Conservation (phyloP, 345 rosid species). For the Cardamine occulta region DNA sequence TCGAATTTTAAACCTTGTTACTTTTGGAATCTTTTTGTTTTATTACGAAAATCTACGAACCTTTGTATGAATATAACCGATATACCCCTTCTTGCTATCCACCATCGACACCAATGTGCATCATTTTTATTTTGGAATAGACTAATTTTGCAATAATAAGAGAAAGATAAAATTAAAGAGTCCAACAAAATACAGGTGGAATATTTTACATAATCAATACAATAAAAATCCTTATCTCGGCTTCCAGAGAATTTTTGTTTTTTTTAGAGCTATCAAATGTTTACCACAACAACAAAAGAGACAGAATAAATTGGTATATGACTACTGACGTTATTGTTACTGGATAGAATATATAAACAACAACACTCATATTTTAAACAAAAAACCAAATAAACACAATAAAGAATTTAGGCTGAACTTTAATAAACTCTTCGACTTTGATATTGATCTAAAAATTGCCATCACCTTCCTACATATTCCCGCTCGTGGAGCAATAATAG, state of each 20-base stretch:
- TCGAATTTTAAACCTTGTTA: too few species aligned
- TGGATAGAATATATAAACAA: slow-evolving; percentile 11
- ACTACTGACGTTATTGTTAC: not conserved
- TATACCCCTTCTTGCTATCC: too few species aligned
- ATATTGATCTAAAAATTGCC: not conserved
- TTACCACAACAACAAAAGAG: slow-evolving; percentile 1
- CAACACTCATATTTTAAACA: not conserved
- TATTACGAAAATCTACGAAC: too few species aligned
- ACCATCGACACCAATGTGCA: too few species aligned
- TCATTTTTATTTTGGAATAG: not conserved
- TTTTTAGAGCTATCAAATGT: not conserved
- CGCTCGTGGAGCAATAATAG: slow-evolving; percentile 30
- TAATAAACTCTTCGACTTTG: slow-evolving; percentile 15
- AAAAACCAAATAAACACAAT: not conserved
- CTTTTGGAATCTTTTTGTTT: too few species aligned
- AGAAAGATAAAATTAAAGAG: too few species aligned
- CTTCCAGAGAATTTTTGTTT: too few species aligned
- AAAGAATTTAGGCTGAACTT: not conserved
- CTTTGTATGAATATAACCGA: too few species aligned
- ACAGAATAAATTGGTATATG: not conserved
- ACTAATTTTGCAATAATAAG: not conserved
- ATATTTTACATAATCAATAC: too few species aligned
- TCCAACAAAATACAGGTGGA: not conserved
- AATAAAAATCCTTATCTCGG: not conserved
- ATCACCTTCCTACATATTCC: not conserved